Base-by-base conservation (phyloP, 2,329 filamentous ascomycete genomes). In the Aspergillus terreus region DNA sequence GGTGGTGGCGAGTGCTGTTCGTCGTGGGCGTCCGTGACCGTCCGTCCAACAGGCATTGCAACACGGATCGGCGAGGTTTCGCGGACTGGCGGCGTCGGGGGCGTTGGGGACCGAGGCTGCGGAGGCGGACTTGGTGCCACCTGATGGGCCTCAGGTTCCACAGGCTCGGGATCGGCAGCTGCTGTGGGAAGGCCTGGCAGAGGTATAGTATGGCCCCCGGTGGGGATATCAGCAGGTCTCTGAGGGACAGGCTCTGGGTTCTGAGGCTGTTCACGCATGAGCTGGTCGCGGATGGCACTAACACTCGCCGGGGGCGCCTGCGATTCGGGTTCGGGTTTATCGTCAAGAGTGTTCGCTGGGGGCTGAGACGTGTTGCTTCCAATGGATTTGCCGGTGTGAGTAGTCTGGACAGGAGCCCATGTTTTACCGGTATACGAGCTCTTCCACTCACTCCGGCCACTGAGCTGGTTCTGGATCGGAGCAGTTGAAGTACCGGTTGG, bases 371-470 rank as follows among this genome's bases (percentile, higher is more conserved):
- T 65, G 58, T 77, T 77, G 62, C 77, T 79, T 25, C 66, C 64
- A 9, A 71, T 76, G 52, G 83, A 84, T 50, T 85, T 85, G 15
- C 86, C 86, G 49, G 85, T 92, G 50, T 82, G 79, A 9, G 82
- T 82, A 10, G 87, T 90, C 63, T 91, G 84, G 27, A 96, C 90
- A 3, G 91, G 76, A 23, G 84, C 90, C 92, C 92, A 97, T 32
- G 83, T 86, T 77, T 96, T 97, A 55, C 92, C 92, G 45, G 79
- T 77, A 68, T 96, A 96, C 15, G 90, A 88, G 70, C 91, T 96
- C 79, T 92, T 91, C 92, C 92, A 96, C 54, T 90, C 85, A 51
- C 74, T 76, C 32, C 78, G 79, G 55, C 88, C 90, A 64, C 88
- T 95, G 65, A 80, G 78, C 69, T 96, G 90, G 46, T 80, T 78